A percentile compares a stretch with the other conserved stretches of the same genome.
Conservation (phyloP, 176 grass and related monocot species). For the Carex cristatella region DNA sequence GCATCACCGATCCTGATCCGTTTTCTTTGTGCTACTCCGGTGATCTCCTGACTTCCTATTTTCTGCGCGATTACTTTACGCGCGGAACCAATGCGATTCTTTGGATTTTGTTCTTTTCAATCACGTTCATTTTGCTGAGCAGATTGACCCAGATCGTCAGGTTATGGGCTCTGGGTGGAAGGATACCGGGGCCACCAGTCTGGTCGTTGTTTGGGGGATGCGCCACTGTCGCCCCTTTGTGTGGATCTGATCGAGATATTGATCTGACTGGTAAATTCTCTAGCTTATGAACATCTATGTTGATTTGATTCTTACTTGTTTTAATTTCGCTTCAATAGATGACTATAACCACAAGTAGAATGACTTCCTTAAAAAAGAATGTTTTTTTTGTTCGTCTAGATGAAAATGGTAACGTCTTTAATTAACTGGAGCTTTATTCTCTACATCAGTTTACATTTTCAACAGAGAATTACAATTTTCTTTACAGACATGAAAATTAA, state of each 20-base stretch:
- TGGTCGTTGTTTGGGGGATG: slow-evolving; percentile 16
- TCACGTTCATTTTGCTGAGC: slow-evolving; percentile 46
- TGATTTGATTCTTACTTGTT: not conserved
- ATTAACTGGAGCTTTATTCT: not conserved
- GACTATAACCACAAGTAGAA: not conserved
- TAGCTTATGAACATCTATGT: not conserved
- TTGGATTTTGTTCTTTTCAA: slow-evolving; percentile 51
- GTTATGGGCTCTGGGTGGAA: slow-evolving; percentile 55
- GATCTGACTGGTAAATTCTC: slow-evolving; percentile 42
- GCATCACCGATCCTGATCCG: not conserved
- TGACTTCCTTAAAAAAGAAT: not conserved
- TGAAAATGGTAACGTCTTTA: not conserved
- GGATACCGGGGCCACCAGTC: slow-evolving; percentile 53
- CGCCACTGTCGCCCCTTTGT: slow-evolving; percentile 27
- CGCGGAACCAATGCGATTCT: slow-evolving; percentile 82
- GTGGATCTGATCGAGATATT: slow-evolving; percentile 32
- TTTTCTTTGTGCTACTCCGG: slow-evolving; percentile 34
- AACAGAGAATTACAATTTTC: not conserved
- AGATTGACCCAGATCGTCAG: slow-evolving; percentile 41
- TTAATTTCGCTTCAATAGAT: not conserved
- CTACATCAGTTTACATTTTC: not conserved
- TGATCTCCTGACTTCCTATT: slow-evolving; percentile 20
- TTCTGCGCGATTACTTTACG: slow-evolving; percentile 58
- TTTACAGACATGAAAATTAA: not conserved
- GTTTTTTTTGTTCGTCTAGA: not conserved